These are phyloP conservation scores for Saprolegnia parasitica DNA, from an alignment of 352 stramenopile species.

Conservation along the genomic window DNA sequence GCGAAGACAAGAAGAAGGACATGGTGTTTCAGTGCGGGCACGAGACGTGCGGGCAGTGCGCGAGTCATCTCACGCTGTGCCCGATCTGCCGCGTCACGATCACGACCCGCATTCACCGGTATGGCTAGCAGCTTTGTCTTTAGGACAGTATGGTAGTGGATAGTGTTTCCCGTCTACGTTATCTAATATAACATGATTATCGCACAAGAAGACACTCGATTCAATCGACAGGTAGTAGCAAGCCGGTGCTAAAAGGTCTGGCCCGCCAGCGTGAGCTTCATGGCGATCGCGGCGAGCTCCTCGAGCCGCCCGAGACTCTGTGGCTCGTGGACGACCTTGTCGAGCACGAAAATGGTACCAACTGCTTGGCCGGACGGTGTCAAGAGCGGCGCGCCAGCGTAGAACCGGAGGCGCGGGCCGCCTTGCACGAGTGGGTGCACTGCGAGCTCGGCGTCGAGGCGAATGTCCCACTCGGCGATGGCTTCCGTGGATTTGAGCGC, in stretches of 20 bases:
- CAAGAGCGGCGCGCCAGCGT: constrained; percentile 74
- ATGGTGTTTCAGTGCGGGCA: constrained; percentile 82
- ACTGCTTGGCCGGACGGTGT: constrained; percentile 72
- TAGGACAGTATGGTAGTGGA: too few species aligned
- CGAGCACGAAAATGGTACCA: constrained; percentile 79
- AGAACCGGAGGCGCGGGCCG: constrained; percentile 72
- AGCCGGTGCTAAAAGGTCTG: not conserved
- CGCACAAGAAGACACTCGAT: too few species aligned
- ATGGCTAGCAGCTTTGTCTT: constrained; percentile 31
- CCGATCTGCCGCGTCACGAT: constrained; percentile 71
- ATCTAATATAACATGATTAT: too few species aligned
- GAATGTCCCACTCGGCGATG: constrained; percentile 76
- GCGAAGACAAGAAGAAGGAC: constrained; percentile 70
- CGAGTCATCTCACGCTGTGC: constrained; percentile 51
- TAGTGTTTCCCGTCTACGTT: too few species aligned
- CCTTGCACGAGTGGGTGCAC: constrained; percentile 77
- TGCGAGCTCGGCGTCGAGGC: constrained; percentile 63
- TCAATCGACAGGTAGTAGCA: not conserved
- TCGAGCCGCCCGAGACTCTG: not conserved
- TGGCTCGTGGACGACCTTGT: constrained; percentile 24
- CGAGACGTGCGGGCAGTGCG: constrained; percentile 63
- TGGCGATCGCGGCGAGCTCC: not conserved
- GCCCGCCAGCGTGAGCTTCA: not conserved
- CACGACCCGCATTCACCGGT: constrained; percentile 69
- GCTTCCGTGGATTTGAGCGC: constrained; percentile 74